These are phyloP conservation scores for Suillus bovinus DNA, from an alignment of 768 basidiomycete genomes.

Conservation along the genomic window DNA sequence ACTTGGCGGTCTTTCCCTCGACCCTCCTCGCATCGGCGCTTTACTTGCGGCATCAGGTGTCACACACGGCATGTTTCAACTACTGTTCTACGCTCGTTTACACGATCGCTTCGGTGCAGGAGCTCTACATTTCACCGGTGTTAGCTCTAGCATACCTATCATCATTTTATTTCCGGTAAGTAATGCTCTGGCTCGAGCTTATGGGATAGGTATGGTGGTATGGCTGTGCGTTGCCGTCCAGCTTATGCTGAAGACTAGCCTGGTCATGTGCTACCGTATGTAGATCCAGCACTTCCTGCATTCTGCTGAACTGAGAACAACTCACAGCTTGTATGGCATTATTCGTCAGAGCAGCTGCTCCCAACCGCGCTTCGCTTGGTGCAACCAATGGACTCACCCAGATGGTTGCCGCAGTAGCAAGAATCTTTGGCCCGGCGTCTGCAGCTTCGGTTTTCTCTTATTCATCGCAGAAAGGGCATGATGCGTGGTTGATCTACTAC, in stretches of 20 bases:
- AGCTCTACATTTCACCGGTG: conserved; percentile 27
- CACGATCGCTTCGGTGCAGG: conserved; percentile 56
- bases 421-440: not conserved
- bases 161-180: conserved; percentile 34
- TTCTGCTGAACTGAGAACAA: not conserved
- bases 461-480: not conserved
- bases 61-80: conserved; percentile 47
- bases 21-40: conserved; percentile 31
- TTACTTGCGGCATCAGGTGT: conserved; percentile 28
- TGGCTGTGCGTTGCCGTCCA: conserved; percentile 32
- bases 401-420: not conserved
- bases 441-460: not conserved
- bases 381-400: not conserved
- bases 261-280: conserved; percentile 35
- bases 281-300: not conserved
- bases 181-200: conserved; percentile 24
- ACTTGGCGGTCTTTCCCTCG: conserved; percentile 28
- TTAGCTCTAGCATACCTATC: conserved; percentile 28
- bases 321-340: not conserved
- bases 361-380: not conserved
- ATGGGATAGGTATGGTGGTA: conserved; percentile 19
- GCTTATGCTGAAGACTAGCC: conserved; percentile 18
- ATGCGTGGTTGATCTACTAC: not conserved
- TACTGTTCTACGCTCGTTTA: conserved; percentile 59
- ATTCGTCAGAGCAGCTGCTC: conserved; percentile 5